Base-by-base conservation (phyloP, 305 asterid genomes). In the Fraxinus dipetala region DNA sequence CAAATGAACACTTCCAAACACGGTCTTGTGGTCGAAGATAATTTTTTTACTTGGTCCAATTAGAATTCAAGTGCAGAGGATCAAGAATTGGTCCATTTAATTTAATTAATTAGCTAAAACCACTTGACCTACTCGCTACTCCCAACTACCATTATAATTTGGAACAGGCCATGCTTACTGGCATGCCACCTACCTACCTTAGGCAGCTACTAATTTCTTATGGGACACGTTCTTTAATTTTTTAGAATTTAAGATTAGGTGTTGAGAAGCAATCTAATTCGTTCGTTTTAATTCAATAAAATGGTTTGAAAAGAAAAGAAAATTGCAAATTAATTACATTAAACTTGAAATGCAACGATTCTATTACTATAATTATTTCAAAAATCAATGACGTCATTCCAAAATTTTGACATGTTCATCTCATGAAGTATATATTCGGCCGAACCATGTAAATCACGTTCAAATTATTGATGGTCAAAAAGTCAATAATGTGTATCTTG, bases 121-220 rank as follows among this genome's bases (percentile, higher is more conserved):
- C 78, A 48, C 78, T 72, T 79, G 82, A 77, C 83, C 84, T 56
- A 77, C 56, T 76, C 38, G 81, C 84, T 56, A 77, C 56, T 76
- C 38, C 73, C 82, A 85, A 72, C 88, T 6, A 79, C 80, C n/a
- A 13, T 36, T 16, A 28, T 54, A 65, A 81, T 78, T 84, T 78
- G 43, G 84, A 61, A 73, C 14, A 70, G 59, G 30, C 63, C 76
- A 20, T n/a, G 67, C 26, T 18, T 18, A 6, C 24, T 59, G 69
- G 30, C 69, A 65, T 30, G 38, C 75, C 75, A 76, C 80, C 75
- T 40, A 76, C 80, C 86, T 43, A 79, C 69, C 75, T 35, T 59
- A 67, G 70, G 30, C 65, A 35, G 36, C 81, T 61, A 78, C 75
- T 70, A 40, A 11, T 79, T 45, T 70, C 74, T 76, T 70, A 7